These are phyloP conservation scores for Phytopythium sindhum DNA, from an alignment of 352 stramenopile species.

Conservation along the genomic window DNA sequence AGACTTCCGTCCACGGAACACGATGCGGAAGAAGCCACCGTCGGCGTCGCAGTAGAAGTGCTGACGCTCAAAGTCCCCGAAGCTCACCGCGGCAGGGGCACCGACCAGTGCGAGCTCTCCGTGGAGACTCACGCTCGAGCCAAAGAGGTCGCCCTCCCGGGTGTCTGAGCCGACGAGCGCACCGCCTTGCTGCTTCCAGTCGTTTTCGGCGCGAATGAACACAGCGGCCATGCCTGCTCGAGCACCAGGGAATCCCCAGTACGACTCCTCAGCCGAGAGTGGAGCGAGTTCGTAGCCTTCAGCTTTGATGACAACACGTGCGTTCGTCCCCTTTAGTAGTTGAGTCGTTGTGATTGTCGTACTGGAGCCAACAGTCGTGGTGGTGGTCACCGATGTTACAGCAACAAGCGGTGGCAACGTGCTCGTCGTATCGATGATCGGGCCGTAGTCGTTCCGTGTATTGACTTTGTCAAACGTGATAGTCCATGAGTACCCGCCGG, in stretches of 20 bases:
- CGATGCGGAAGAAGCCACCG: slow-evolving; percentile 57
- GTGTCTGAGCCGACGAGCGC: slow-evolving; percentile 57
- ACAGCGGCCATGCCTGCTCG: slow-evolving; percentile 58
- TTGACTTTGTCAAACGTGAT: slow-evolving; percentile 82
- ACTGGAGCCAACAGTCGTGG: background rate
- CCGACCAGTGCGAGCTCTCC: slow-evolving; percentile 53
- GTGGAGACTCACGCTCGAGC: slow-evolving; percentile 62
- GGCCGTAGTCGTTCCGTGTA: slow-evolving; percentile 68
- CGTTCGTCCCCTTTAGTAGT: slow-evolving; percentile 55
- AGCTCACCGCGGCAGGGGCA: slow-evolving; percentile 59
- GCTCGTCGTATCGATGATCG: slow-evolving; percentile 59
- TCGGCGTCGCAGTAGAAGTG: slow-evolving; percentile 74
- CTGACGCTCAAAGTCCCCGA: slow-evolving; percentile 71
- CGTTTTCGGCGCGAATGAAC: slow-evolving; percentile 63
- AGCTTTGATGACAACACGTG: slow-evolving; percentile 42
- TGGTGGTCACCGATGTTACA: slow-evolving; percentile 21
- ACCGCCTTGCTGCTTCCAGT: slow-evolving; percentile 73
- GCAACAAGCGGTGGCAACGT: slow-evolving; percentile 63
- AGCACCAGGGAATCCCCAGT: slow-evolving; percentile 51
- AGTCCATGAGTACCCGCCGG: slow-evolving; percentile 81
- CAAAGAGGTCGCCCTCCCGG: slow-evolving; percentile 65
- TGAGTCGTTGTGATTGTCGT: slow-evolving; percentile 12
- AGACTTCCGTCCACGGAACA: slow-evolving; percentile 58
- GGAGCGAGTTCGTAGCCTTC: slow-evolving; percentile 45
- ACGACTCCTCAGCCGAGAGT: slow-evolving; percentile 27